Evolutionary conservation across 148 eudicot genomes (phyloP).

Genomic region (Vaccinium darrowii): DNA sequence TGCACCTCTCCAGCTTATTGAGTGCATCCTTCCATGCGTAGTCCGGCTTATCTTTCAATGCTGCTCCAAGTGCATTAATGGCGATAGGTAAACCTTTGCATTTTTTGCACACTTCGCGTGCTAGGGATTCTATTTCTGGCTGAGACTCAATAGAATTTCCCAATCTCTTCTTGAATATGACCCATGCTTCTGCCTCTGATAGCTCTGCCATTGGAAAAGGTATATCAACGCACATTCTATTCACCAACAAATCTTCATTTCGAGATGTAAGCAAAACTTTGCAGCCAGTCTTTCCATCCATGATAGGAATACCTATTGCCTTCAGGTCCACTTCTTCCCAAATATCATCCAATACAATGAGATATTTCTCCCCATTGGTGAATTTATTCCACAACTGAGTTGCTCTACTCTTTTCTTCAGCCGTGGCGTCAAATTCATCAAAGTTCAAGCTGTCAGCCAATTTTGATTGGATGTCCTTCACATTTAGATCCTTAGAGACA

Average conservation of each 20-base stretch:
- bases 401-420: no score
- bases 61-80: slow-evolving; percentile 6
- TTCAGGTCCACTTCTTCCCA: no score
- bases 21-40: slow-evolving; percentile 8
- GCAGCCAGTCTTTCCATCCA: no score
- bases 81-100: slow-evolving; percentile 19
- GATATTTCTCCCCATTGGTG: no score
- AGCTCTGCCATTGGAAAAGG: neutral
- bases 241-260: no score
- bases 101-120: neutral
- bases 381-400: no score
- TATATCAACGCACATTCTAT: neutral
- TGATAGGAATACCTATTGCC: no score
- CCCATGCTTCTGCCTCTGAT: neutral
- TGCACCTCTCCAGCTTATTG: neutral
- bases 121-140: neutral
- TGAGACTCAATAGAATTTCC: neutral
- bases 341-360: no score
- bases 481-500: neutral
- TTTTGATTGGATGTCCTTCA: no score
- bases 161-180: neutral
- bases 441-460: no score
- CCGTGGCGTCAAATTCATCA: no score
- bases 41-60: neutral
- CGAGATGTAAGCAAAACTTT: no score